Evolutionary conservation across 2,329 filamentous ascomycete species (phyloP).

Genomic region (Arthroderma sp.): DNA sequence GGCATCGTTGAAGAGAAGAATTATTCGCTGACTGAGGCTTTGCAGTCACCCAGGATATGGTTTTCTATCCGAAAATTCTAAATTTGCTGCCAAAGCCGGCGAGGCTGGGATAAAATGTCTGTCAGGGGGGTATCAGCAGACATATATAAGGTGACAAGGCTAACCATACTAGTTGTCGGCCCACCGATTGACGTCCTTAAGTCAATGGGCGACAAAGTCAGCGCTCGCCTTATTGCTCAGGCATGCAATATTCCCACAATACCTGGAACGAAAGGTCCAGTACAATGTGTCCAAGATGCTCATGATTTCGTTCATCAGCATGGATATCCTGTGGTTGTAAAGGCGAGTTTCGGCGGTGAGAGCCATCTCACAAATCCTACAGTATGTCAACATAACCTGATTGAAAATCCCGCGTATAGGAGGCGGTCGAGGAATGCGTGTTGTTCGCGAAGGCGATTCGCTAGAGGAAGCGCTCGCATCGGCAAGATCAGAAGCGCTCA

Average conservation of each 20-base stretch:
- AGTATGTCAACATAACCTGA: too few species aligned
- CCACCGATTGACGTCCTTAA: slow-evolving; percentile 87
- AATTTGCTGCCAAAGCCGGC: slow-evolving; percentile 90
- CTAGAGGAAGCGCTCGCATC: slow-evolving; percentile 86
- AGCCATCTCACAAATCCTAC: too few species aligned
- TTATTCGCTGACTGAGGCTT: too few species aligned
- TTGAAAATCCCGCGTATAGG: too few species aligned
- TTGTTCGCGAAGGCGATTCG: slow-evolving; percentile 71
- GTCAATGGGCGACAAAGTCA: slow-evolving; percentile 93
- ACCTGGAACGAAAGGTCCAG: slow-evolving; percentile 80
- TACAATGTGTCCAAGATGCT: slow-evolving; percentile 77
- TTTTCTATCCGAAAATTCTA: slow-evolving; percentile 94
- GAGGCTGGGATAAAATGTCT: slow-evolving; percentile 60
- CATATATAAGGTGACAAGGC: too few species aligned
- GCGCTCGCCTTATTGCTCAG: slow-evolving; percentile 74
- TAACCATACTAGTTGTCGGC: slow-evolving; percentile 60
- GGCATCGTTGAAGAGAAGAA: too few species aligned
- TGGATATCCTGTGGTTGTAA: slow-evolving; percentile 99
- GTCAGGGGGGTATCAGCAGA: too few species aligned
- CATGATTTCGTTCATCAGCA: slow-evolving; percentile 91
- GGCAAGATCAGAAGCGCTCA: slow-evolving; percentile 93
- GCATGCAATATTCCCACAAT: slow-evolving; percentile 85
- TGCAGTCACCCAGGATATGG: slow-evolving; percentile 76
- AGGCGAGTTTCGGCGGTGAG: slow-evolving; percentile 87
- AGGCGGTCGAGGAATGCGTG: slow-evolving; percentile 92